Evolutionary conservation across 208 protist species (phyloP).

Genomic region (Trypanosoma grayi): DNA sequence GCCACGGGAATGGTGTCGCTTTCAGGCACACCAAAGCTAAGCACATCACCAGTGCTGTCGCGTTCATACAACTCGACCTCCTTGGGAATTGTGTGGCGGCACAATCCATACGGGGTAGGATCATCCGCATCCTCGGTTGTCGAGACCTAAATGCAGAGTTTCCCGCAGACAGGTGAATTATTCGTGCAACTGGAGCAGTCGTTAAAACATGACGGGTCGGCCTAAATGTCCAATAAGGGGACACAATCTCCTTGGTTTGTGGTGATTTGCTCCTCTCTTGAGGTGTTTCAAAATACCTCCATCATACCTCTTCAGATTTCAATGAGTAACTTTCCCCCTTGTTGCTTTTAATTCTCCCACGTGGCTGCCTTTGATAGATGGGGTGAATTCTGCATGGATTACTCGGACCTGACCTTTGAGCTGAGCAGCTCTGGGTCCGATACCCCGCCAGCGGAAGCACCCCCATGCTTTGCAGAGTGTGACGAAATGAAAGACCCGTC

Average conservation of each 20-base stretch:
- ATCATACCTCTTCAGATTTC: no score
- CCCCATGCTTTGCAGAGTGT: not conserved
- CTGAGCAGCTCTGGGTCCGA: not conserved
- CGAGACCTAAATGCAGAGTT: constrained; percentile 39
- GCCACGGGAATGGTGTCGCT: constrained; percentile 10
- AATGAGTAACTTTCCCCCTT: no score
- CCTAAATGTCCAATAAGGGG: no score
- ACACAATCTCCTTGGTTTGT: no score
- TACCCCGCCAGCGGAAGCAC: not conserved
- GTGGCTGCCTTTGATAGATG: not conserved
- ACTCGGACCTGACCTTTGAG: not conserved
- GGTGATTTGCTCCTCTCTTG: no score
- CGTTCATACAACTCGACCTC: constrained; percentile 70
- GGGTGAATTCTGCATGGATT: not conserved
- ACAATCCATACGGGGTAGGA: constrained; percentile 73
- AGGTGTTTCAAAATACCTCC: no score
- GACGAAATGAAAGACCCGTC: not conserved
- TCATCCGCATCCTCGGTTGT: constrained; percentile 59
- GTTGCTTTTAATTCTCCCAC: no score
- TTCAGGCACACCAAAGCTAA: constrained; percentile 23
- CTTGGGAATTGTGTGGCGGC: constrained; percentile 65
- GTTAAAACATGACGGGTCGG: no score
- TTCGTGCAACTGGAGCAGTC: no score
- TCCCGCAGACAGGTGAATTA: not conserved
- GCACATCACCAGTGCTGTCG: constrained; percentile 39